Evolutionary conservation across 2,329 filamentous ascomycete genomes (phyloP), one percentile per base, ranked within the genome.

Genomic region (Sporothrix brunneoviolacea): DNA sequence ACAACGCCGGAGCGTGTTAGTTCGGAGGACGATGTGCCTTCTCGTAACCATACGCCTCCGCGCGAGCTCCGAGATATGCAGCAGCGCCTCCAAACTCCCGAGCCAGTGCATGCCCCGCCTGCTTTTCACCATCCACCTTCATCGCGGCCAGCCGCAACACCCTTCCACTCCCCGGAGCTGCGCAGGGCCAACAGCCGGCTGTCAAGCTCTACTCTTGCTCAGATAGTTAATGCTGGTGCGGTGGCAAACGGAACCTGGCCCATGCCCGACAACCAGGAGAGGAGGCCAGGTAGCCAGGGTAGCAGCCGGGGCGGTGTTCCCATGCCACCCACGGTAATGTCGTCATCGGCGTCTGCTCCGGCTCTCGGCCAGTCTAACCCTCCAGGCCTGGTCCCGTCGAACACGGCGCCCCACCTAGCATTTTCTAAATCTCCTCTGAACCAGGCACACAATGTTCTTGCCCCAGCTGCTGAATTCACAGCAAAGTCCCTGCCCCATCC

Each of bases 141-240:
- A 54, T 78, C 84, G 46, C 77, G 80, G 43, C 90, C 90, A 5
- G 72, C 75, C 1, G 82, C 78, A 53, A 80, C 80, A 55, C 87
- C 87, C 0, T 82, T 86, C 58, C 81, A 88, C 52, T 84, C 88
- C 27, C 80, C 86, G 13, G 88, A 93, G 62, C 74, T 91, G 60
- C 84, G 87, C 55, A 83, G 83, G 56, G 88, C 87, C 46, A 93
- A 89, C 59, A 90, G 85, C 58, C 84, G 89, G 19, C 83, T 97
- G 64, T 95, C 93, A 22, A 79, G 76, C 58, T 83, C 82, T 1
- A 97, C 91, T 1, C 73, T 96, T 40, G 77, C 83, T 39, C 89
- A 96, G 63, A 75, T 97, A 63, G 82, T 81, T 28, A 85, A 84
- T 57, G 86, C 85, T 40, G 80, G 79, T 48, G 79, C 77, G 19